Evolutionary conservation across 441 rosid genomes (phyloP).

Genomic region (Syzygium syzygioides): DNA sequence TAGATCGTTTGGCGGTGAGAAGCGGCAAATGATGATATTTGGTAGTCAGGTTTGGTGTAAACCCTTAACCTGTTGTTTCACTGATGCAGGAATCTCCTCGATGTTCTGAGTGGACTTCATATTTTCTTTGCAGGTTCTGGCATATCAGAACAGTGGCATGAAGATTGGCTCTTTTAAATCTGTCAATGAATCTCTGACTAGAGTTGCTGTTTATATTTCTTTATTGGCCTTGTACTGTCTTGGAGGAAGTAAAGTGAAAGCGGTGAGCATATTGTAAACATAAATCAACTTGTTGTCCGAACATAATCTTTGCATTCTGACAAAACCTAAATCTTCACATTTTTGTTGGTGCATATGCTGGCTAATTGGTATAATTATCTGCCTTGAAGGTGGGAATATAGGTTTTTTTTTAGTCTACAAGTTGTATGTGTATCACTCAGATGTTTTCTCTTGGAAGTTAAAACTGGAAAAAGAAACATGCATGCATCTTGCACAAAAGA

Average conservation of each 20-base stretch:
- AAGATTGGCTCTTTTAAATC: conserved; percentile 93
- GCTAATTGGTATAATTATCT: background rate
- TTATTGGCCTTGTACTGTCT: conserved; percentile 78
- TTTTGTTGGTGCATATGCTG: background rate
- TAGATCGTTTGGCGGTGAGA: conserved; percentile 95
- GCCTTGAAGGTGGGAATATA: background rate
- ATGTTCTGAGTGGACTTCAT: conserved; percentile 1
- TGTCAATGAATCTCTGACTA: conserved; percentile 78
- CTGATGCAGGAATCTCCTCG: background rate
- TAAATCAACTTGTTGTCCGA: background rate
- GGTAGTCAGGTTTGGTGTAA: conserved; percentile 59
- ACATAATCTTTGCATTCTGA: background rate
- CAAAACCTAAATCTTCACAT: background rate
- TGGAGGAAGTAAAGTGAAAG: conserved; percentile 96
- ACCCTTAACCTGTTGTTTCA: conserved; percentile 3
- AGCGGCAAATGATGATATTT: conserved; percentile 77
- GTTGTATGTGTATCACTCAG: background rate
- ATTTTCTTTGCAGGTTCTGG: conserved; percentile 59
- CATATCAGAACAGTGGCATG: conserved; percentile 76
- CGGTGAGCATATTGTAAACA: conserved; percentile 41
- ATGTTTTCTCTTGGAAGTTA: background rate
- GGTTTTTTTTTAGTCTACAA: background rate
- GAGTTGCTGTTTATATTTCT: conserved; percentile 85
- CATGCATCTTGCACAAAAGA: background rate
- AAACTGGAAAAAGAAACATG: background rate